phyloP scores from a whole-genome alignment of 176 grass and related monocot genomes.

The Alopecurus myosuroides region DNA sequence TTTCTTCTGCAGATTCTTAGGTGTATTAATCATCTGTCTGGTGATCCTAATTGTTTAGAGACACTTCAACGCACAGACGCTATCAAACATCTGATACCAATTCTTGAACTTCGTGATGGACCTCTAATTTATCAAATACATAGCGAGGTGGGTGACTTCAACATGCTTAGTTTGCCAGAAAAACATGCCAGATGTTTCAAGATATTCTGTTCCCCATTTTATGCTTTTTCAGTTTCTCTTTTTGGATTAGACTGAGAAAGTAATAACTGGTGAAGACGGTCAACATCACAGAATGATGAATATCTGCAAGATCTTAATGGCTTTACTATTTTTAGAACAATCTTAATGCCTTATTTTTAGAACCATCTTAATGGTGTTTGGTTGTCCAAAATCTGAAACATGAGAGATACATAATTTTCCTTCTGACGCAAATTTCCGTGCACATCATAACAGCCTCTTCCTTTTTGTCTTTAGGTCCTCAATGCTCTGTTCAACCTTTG shows the following conservation, averaged over 20 bases:
- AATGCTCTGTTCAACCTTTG: slow-evolving; percentile 96
- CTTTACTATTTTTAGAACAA: background rate
- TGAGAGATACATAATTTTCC: background rate
- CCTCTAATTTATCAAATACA: slow-evolving; percentile 93
- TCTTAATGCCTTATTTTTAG: background rate
- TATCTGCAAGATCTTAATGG: background rate
- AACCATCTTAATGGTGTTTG: background rate
- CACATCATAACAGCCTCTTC: slow-evolving; percentile 19
- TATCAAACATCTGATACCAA: slow-evolving; percentile 97
- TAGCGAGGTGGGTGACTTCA: slow-evolving; percentile 50
- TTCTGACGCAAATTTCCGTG: slow-evolving; percentile 11
- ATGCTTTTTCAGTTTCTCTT: background rate
- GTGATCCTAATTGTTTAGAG: slow-evolving; percentile 95
- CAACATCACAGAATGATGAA: background rate
- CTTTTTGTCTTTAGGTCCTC: slow-evolving; percentile 55
- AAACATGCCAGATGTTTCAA: background rate
- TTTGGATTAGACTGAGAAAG: background rate
- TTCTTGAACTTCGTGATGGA: slow-evolving; percentile 91
- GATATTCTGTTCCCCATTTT: background rate
- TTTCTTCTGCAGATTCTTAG: slow-evolving; percentile 75
- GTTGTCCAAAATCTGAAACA: background rate
- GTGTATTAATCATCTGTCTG: slow-evolving; percentile 98
- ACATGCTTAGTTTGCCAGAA: background rate
- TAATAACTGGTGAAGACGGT: background rate
- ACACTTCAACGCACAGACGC: slow-evolving; percentile 96